A percentile compares a stretch with the other conserved stretches of the same genome.
Conservation (phyloP, 1,284 basidiomycete species). For the Athelia sp. region DNA sequence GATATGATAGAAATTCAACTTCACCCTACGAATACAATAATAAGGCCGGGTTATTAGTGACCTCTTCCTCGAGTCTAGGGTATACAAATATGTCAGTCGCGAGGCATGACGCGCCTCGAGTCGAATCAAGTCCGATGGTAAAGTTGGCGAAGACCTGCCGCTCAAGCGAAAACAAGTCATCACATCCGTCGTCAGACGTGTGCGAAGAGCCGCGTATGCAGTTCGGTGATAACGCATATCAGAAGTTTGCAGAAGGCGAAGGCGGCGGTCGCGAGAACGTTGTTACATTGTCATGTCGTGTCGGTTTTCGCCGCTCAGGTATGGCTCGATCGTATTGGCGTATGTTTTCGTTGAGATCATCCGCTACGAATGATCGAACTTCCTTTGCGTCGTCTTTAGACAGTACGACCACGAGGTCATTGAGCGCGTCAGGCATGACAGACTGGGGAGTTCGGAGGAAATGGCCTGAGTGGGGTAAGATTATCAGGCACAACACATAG, state of each 20-base stretch:
- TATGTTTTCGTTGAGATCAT: neutral
- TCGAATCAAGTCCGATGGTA: neutral
- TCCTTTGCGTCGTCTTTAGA: constrained; percentile 43
- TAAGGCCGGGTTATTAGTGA: too few species aligned
- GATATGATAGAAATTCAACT: too few species aligned
- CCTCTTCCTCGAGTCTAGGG: neutral
- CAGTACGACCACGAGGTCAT: constrained; percentile 35
- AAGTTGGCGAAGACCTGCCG: neutral
- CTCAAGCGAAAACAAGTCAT: neutral
- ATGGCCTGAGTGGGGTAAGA: constrained; percentile 13
- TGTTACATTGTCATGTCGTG: constrained; percentile 12
- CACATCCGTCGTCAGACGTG: neutral
- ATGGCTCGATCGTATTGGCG: constrained; percentile 7
- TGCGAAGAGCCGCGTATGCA: constrained; percentile 1
- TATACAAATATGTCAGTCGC: neutral
- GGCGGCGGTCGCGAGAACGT: constrained; percentile 32
- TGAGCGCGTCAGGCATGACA: constrained; percentile 22
- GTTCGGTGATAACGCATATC: constrained; percentile 3
- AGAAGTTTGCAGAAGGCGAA: constrained; percentile 5
- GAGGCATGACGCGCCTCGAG: neutral
- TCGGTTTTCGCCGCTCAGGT: constrained; percentile 13
- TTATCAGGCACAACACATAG: constrained; percentile 1
- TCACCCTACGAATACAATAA: too few species aligned
- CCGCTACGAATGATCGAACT: constrained; percentile 38
- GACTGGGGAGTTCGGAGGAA: constrained; percentile 21